Percentiles rank a stretch among this genome's conserved stretches.
Evolutionary conservation across 208 protist species (phyloP).

Genomic region (Trypanosoma mega): DNA sequence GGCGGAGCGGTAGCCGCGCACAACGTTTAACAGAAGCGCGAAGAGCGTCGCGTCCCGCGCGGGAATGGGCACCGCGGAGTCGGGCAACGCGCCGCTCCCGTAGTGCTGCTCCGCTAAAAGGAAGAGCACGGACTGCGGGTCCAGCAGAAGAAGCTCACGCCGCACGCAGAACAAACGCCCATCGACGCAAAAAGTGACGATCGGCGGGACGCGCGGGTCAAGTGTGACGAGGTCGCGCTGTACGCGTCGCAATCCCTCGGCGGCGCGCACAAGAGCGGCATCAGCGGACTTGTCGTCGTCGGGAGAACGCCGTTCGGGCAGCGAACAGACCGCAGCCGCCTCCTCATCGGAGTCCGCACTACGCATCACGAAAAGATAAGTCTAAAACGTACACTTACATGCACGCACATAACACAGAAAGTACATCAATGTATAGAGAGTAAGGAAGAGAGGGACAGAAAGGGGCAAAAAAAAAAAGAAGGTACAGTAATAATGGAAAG

Average conservation of each 20-base stretch:
- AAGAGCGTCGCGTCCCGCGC: constrained; percentile 37
- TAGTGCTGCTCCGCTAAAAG: constrained; percentile 40
- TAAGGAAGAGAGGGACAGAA: too few relatives aligned
- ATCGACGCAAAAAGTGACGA: constrained; percentile 53
- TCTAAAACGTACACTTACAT: too few relatives aligned
- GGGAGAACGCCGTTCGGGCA: not conserved
- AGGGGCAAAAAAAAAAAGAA: too few relatives aligned
- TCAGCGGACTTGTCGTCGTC: not conserved
- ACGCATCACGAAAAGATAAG: not conserved
- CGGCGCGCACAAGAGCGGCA: constrained; percentile 7
- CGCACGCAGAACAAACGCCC: constrained; percentile 41
- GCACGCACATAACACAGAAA: not conserved
- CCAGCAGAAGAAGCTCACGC: constrained; percentile 37
- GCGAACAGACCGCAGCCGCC: constrained; percentile 18
- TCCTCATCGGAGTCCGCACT: constrained; percentile 28
- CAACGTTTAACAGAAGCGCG: constrained; percentile 52
- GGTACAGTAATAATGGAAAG: too few relatives aligned
- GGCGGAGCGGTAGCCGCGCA: constrained; percentile 55
- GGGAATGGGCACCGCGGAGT: constrained; percentile 34
- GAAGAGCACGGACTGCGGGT: constrained; percentile 69
- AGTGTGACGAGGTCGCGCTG: constrained; percentile 30
- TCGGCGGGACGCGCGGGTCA: constrained; percentile 34
- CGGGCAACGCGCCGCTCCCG: not conserved
- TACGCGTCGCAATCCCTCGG: constrained; percentile 9
- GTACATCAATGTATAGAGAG: too few relatives aligned